Conservation (phyloP, 2,329 filamentous ascomycete species). For the Aphanocladium album region DNA sequence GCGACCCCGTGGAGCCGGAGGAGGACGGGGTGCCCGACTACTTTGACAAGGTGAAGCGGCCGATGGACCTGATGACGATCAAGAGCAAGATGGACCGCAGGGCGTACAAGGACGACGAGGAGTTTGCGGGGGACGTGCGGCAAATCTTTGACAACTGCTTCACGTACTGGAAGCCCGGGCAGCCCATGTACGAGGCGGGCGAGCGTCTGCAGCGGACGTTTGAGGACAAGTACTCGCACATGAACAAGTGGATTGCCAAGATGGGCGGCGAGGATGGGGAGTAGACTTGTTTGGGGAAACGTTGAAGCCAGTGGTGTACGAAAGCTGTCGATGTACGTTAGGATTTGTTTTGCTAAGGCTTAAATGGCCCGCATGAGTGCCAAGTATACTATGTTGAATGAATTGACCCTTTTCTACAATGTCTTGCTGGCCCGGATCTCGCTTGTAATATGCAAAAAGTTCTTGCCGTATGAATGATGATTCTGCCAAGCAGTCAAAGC, state of each 20-base stretch:
- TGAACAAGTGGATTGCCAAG: conserved; percentile 57
- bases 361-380: background rate
- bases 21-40: conserved; percentile 58
- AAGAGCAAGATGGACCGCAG: conserved; percentile 53
- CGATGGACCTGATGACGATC: conserved; percentile 59
- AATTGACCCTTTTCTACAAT: no score
- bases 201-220: conserved; percentile 54
- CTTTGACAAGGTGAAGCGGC: conserved; percentile 53
- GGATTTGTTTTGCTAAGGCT: background rate
- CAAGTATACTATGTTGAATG: background rate
- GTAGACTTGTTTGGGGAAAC: background rate
- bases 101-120: conserved; percentile 47
- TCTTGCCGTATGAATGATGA: no score
- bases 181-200: conserved; percentile 51
- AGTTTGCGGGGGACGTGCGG: conserved; percentile 53
- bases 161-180: conserved; percentile 54
- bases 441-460: no score
- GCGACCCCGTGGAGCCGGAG: conserved; percentile 52
- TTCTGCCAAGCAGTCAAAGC: background rate
- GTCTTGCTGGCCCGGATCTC: no score
- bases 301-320: background rate
- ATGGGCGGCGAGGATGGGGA: conserved; percentile 34
- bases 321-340: background rate
- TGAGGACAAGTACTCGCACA: conserved; percentile 54
- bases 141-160: conserved; percentile 61